Conservation (phyloP, 78 protist genomes). For the Dictyostelium capitatum region DNA sequence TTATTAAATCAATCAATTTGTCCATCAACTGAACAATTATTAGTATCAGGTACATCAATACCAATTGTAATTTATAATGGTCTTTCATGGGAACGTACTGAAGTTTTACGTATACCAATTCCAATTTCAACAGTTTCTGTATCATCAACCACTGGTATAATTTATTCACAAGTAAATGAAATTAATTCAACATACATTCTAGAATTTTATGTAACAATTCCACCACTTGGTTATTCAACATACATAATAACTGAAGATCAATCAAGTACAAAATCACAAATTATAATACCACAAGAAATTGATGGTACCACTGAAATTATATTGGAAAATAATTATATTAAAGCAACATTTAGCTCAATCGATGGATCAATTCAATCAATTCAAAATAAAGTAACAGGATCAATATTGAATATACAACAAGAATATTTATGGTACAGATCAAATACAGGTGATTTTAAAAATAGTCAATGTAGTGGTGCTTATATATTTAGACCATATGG, state of each 20-base stretch:
- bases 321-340: slow-evolving; percentile 44
- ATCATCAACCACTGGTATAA: neutral
- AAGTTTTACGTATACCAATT: slow-evolving; percentile 55
- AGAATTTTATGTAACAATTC: neutral
- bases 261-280: neutral
- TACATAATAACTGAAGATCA: slow-evolving; percentile 2
- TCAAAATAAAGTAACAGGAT: slow-evolving; percentile 25
- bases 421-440: slow-evolving; percentile 59
- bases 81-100: slow-evolving; percentile 25
- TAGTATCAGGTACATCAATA: neutral
- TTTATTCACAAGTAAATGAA: neutral
- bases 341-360: slow-evolving; percentile 15
- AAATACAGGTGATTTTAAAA: slow-evolving; percentile 27
- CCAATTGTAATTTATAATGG: slow-evolving; percentile 71
- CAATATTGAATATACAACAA: slow-evolving; percentile 16
- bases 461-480: slow-evolving; percentile 90
- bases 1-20: slow-evolving; percentile 54
- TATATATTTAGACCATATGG: slow-evolving; percentile 92
- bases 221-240: slow-evolving; percentile 64
- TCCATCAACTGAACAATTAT: slow-evolving; percentile 34
- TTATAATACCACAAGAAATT: neutral
- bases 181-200: neutral
- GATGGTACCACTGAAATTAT: neutral
- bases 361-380: slow-evolving; percentile 59
- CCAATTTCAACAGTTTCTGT: slow-evolving; percentile 26